Percentiles rank a stretch among this genome's conserved stretches.
Evolutionary conservation across 305 asterid genomes (phyloP).

Genomic region (Fraxinus angustifolia): DNA sequence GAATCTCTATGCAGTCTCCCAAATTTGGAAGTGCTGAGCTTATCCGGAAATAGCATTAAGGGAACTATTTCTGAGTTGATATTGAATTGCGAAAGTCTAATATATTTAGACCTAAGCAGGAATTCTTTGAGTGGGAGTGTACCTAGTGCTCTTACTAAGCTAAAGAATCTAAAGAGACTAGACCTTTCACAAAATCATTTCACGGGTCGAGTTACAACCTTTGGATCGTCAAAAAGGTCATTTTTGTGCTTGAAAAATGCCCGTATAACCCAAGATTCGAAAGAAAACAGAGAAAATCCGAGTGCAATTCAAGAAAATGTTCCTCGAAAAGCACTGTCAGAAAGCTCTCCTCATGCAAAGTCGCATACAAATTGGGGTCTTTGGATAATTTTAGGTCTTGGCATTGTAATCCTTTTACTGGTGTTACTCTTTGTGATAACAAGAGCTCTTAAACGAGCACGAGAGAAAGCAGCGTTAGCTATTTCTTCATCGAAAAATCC

Average conservation of each 20-base stretch:
- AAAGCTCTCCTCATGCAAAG: not conserved
- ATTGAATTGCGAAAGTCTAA: not conserved
- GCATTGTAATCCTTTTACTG: slow-evolving; percentile 10
- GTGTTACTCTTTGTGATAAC: not conserved
- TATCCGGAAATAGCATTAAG: not conserved
- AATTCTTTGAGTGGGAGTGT: not conserved
- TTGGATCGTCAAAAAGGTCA: not conserved
- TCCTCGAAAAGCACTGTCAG: not conserved
- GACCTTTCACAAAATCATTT: slow-evolving; percentile 23
- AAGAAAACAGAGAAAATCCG: not conserved
- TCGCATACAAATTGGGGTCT: slow-evolving; percentile 5
- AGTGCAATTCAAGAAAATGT: not conserved
- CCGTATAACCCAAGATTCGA: not conserved
- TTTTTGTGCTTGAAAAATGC: not conserved
- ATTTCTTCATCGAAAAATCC: slow-evolving; percentile 21
- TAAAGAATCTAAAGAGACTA: slow-evolving; percentile 25
- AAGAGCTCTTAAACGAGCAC: slow-evolving; percentile 6
- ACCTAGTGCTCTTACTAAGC: slow-evolving; percentile 7
- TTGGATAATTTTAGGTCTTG: slow-evolving; percentile 21
- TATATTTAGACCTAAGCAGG: not conserved
- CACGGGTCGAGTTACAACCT: not conserved
- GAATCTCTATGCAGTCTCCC: not conserved
- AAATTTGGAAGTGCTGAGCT: not conserved
- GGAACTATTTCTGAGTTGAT: not conserved
- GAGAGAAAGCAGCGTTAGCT: slow-evolving; percentile 7